Conservation (phyloP, 768 basidiomycete species). For the Scleroderma bovista region DNA sequence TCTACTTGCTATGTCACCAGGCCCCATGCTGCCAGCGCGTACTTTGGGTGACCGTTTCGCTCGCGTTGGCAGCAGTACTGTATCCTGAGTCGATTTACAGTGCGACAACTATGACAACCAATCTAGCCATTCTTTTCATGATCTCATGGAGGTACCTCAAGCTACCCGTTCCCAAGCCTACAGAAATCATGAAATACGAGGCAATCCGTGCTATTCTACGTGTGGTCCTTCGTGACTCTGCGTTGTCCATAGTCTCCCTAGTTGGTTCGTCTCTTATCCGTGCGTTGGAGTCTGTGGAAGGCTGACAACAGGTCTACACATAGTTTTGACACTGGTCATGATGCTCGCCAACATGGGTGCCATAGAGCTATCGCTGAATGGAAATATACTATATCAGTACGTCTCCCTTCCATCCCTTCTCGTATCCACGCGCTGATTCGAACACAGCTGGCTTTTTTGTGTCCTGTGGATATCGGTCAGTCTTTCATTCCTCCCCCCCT, state of each 20-base stretch:
- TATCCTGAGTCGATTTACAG: too few relatives aligned
- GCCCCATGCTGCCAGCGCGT: slow-evolving; percentile 9
- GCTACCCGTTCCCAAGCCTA: slow-evolving; percentile 8
- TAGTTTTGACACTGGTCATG: slow-evolving; percentile 16
- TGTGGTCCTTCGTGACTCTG: slow-evolving; percentile 15
- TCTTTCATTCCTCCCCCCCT: too few relatives aligned
- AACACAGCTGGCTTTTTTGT: slow-evolving; percentile 14
- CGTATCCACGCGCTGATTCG: background rate
- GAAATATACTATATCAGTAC: slow-evolving; percentile 19
- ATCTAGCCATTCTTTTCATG: slow-evolving; percentile 11
- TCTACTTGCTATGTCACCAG: slow-evolving; percentile 12
- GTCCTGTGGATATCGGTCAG: slow-evolving; percentile 16
- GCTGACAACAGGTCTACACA: background rate
- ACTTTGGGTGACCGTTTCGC: slow-evolving; percentile 13
- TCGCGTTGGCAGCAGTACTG: background rate
- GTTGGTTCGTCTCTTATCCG: slow-evolving; percentile 8
- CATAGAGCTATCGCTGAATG: slow-evolving; percentile 8
- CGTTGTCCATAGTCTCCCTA: slow-evolving; percentile 4
- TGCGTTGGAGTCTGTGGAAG: too few relatives aligned
- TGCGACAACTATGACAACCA: slow-evolving; percentile 14
- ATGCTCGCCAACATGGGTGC: slow-evolving; percentile 10
- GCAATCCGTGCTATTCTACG: background rate
- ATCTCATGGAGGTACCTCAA: slow-evolving; percentile 13
- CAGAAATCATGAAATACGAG: background rate
- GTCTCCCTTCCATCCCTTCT: slow-evolving; percentile 1